A percentile compares a stretch with the other conserved stretches of the same genome.
phyloP scores from a whole-genome alignment of 495 filamentous ascomycete genomes.

The Aspergillus sparsus region DNA sequence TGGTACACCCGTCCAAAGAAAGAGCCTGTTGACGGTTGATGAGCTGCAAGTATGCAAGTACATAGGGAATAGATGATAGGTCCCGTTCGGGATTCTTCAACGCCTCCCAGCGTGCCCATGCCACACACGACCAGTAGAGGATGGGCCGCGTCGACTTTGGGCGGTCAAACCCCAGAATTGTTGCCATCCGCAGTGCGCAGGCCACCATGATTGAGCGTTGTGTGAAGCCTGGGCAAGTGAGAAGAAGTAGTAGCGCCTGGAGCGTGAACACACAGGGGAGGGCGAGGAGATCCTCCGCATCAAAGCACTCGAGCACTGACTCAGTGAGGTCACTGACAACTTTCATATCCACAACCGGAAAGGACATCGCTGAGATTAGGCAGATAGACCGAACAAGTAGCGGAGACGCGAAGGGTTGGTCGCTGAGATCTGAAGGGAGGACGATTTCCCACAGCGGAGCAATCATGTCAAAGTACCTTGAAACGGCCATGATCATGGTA shows the following conservation, averaged over 20 bases:
- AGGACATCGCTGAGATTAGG: not conserved
- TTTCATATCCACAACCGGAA: not conserved
- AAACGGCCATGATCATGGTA: not conserved
- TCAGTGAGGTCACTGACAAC: not conserved
- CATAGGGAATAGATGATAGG: not conserved
- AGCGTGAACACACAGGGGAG: not conserved
- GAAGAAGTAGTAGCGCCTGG: not conserved
- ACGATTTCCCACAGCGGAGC: not conserved
- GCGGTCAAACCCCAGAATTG: not conserved
- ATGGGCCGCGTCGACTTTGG: not conserved
- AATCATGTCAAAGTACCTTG: not conserved
- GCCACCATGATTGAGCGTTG: not conserved
- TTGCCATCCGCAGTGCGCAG: not conserved
- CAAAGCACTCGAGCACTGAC: not conserved
- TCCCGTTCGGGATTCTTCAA: not conserved
- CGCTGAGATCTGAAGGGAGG: not conserved
- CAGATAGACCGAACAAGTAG: not conserved
- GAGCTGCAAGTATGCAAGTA: not conserved
- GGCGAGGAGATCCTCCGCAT: not conserved
- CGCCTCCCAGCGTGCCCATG: not conserved
- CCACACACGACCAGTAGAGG: not conserved
- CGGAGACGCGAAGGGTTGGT: not conserved
- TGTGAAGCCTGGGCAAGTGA: not conserved
- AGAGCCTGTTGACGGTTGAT: too few species aligned
- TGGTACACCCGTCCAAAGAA: not conserved